A percentile compares a stretch with the other conserved stretches of the same genome.
Conservation (phyloP, 2,329 filamentous ascomycete genomes). For the Clonostachys sp. region DNA sequence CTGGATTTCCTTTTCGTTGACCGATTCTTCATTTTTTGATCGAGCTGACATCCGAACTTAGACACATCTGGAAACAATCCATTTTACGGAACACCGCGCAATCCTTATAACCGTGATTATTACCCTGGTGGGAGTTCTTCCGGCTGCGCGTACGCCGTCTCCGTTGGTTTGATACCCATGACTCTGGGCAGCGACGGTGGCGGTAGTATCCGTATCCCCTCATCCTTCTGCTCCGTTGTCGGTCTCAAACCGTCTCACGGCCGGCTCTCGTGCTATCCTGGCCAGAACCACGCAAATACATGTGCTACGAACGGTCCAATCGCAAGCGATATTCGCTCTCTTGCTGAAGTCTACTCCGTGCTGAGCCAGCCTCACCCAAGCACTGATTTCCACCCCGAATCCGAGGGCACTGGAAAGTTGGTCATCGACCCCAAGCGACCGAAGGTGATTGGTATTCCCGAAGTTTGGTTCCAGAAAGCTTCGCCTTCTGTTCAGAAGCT, state of each 20-base stretch:
- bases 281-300: slow-evolving; percentile 52
- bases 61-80: slow-evolving; percentile 76
- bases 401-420: slow-evolving; percentile 5
- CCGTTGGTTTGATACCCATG: slow-evolving; percentile 64
- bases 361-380: slow-evolving; percentile 60
- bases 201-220: slow-evolving; percentile 69
- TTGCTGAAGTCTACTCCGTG: slow-evolving; percentile 60
- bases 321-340: slow-evolving; percentile 60
- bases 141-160: slow-evolving; percentile 68
- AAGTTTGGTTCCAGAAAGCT: slow-evolving; percentile 55
- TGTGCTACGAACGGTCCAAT: slow-evolving; percentile 65
- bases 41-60: slow-evolving; percentile 10
- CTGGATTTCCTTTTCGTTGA: background rate
- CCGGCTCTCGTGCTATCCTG: slow-evolving; percentile 59
- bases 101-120: slow-evolving; percentile 68
- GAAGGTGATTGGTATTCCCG: slow-evolving; percentile 58
- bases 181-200: slow-evolving; percentile 71
- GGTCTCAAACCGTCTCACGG: slow-evolving; percentile 69
- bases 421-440: slow-evolving; percentile 13
- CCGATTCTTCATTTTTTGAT: background rate
- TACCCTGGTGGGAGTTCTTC: slow-evolving; percentile 77
- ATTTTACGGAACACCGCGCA: slow-evolving; percentile 67
- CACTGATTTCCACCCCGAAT: slow-evolving; percentile 44
- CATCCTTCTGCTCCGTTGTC: slow-evolving; percentile 68
- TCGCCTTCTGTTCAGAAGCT: slow-evolving; percentile 34